Conservation (phyloP, 2,329 filamentous ascomycete genomes). For the Penicillium sp. region DNA sequence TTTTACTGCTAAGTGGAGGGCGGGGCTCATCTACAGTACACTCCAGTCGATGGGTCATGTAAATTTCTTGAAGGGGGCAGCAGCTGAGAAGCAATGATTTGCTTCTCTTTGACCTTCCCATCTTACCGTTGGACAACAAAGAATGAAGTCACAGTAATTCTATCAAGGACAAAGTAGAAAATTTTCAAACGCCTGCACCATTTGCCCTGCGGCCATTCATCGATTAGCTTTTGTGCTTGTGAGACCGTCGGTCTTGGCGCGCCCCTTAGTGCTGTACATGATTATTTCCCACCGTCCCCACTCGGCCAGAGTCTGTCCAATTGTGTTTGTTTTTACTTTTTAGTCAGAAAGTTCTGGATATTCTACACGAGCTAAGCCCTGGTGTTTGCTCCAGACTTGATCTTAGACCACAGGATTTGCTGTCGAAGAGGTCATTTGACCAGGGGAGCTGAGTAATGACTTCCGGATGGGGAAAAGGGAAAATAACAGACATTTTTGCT, state of each 20-base stretch:
- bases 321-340: neutral
- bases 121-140: neutral
- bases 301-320: conserved; percentile 5
- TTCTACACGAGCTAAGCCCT: conserved; percentile 14
- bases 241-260: conserved; percentile 28
- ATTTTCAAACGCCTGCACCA: conserved; percentile 16
- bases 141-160: neutral
- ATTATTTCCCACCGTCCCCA: conserved; percentile 22
- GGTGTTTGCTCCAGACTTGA: conserved; percentile 9
- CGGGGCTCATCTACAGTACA: neutral
- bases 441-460: neutral
- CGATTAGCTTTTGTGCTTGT: conserved; percentile 23
- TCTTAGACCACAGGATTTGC: neutral
- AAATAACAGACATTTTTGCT: neutral
- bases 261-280: conserved; percentile 25
- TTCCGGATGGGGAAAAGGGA: neutral
- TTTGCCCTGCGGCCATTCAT: conserved; percentile 18
- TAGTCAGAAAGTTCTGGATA: neutral
- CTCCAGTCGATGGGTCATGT: conserved; percentile 3
- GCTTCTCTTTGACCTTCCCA: neutral
- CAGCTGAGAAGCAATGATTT: neutral
- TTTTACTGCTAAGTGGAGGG: neutral
- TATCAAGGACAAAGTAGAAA: conserved; percentile 8
- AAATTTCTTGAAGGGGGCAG: neutral
- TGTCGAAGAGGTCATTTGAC: neutral